phyloP scores from a whole-genome alignment of 495 filamentous ascomycete species.

The Aspergillus saccharolyticus region DNA sequence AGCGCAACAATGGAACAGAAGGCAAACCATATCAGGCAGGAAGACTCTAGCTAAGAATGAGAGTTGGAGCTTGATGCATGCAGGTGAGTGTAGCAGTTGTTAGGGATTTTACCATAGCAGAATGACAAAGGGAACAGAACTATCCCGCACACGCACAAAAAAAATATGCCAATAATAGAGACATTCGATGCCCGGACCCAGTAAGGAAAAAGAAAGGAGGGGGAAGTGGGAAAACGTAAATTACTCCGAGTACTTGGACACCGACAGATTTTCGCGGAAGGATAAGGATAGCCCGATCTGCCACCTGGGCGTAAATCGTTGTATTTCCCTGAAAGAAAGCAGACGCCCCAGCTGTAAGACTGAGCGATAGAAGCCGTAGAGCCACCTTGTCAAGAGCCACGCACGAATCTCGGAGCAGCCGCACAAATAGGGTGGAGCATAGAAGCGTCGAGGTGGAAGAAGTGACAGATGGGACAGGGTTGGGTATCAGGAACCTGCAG shows the following conservation, averaged over 20 bases:
- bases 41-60: background rate
- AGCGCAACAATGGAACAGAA: background rate
- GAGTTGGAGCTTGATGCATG: background rate
- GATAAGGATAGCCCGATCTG: background rate
- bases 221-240: background rate
- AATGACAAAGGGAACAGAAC: background rate
- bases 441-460: background rate
- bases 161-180: conserved; percentile 1
- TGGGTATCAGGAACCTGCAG: conserved; percentile 2
- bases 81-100: background rate
- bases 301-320: background rate
- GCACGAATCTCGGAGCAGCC: conserved; percentile 5
- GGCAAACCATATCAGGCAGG: background rate
- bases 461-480: conserved; percentile 7
- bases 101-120: background rate
- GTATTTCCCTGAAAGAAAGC: background rate
- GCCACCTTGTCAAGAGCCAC: conserved; percentile 1
- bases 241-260: background rate
- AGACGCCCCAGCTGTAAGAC: background rate
- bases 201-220: background rate
- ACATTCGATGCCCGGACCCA: background rate
- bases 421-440: conserved; percentile 11
- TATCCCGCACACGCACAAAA: background rate
- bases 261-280: background rate
- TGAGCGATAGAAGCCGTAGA: background rate